Conservation (phyloP, 2,329 filamentous ascomycete species). For the Cladosporium sp. region DNA sequence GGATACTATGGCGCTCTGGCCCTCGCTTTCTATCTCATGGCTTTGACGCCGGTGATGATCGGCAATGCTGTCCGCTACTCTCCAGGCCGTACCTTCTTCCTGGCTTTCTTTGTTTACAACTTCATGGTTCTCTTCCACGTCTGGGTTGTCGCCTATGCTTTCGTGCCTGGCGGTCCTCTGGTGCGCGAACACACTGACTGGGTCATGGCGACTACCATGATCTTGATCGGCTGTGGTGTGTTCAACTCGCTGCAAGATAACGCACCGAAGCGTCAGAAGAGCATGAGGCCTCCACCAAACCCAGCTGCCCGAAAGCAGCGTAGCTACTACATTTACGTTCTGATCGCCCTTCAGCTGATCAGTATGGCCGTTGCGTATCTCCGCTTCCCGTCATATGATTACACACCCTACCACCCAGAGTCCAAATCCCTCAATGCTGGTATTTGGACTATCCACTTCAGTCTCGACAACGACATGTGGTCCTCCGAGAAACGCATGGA, state of each 20-base stretch:
- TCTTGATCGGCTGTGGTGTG: constrained; percentile 76
- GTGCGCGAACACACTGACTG: constrained; percentile 94
- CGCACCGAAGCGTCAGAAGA: constrained; percentile 37
- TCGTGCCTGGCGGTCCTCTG: constrained; percentile 88
- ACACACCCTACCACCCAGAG: constrained; percentile 81
- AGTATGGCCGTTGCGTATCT: constrained; percentile 78
- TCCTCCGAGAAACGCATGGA: constrained; percentile 85
- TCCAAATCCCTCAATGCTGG: constrained; percentile 86
- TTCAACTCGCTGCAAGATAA: constrained; percentile 58
- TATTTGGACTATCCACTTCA: constrained; percentile 99
- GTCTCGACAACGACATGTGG: constrained; percentile 98
- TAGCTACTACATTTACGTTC: constrained; percentile 65
- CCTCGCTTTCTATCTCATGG: constrained; percentile 75
- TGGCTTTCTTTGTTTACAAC: constrained; percentile 89
- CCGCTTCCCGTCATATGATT: constrained; percentile 89
- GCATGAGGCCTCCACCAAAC: constrained; percentile 34
- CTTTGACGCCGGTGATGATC: constrained; percentile 70
- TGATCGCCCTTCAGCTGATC: constrained; percentile 72
- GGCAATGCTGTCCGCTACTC: constrained; percentile 69
- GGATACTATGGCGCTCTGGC: constrained; percentile 81
- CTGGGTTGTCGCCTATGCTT: constrained; percentile 97
- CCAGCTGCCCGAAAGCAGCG: constrained; percentile 50
- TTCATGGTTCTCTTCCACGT: constrained; percentile 94
- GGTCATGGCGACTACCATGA: constrained; percentile 85
- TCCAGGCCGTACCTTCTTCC: constrained; percentile 75